These are phyloP conservation scores for Metschnikowia shivogae DNA, from an alignment of 805 yeast species.

Conservation along the genomic window DNA sequence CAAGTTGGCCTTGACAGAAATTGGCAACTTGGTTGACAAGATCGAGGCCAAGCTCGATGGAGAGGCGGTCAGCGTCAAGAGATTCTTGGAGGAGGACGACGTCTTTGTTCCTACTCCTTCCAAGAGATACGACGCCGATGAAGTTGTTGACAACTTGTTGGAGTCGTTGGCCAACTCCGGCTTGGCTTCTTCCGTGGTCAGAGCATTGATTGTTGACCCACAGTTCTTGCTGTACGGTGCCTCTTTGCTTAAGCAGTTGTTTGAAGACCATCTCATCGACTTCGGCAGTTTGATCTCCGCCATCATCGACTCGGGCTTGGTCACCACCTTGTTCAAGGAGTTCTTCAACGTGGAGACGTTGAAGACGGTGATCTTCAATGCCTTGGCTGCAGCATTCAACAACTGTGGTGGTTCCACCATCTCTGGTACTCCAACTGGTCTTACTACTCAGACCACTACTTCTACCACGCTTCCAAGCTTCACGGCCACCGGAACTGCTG, in stretches of 20 bases:
- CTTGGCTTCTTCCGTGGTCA: slow-evolving; percentile 36
- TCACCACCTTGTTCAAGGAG: slow-evolving; percentile 33
- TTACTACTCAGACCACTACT: slow-evolving; percentile 20
- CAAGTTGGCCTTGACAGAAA: slow-evolving; percentile 30
- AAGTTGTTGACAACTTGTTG: slow-evolving; percentile 32
- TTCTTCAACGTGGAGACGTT: slow-evolving; percentile 37
- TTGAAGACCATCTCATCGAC: slow-evolving; percentile 27
- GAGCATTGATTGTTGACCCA: slow-evolving; percentile 34
- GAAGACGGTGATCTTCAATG: slow-evolving; percentile 37
- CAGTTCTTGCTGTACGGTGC: slow-evolving; percentile 39
- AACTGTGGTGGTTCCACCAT: slow-evolving; percentile 31
- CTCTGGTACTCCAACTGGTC: slow-evolving; percentile 20
- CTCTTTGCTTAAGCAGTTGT: slow-evolving; percentile 28
- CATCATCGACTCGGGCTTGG: slow-evolving; percentile 33
- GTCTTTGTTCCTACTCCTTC: slow-evolving; percentile 1
- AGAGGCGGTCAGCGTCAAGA: slow-evolving; percentile 18
- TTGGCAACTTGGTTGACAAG: slow-evolving; percentile 27
- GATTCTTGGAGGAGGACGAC: slow-evolving; percentile 17
- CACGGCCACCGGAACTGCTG: slow-evolving; percentile 19
- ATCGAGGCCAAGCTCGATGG: slow-evolving; percentile 25
- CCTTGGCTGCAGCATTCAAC: slow-evolving; percentile 41
- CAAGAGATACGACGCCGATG: slow-evolving; percentile 16
- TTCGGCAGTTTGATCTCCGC: slow-evolving; percentile 27
- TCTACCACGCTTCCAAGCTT: slow-evolving; percentile 23
- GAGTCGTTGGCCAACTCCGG: slow-evolving; percentile 43